Percentiles rank a stretch among this genome's conserved stretches.
phyloP scores from a whole-genome alignment of 1,284 basidiomycete genomes.

The Puccinia hordei region DNA sequence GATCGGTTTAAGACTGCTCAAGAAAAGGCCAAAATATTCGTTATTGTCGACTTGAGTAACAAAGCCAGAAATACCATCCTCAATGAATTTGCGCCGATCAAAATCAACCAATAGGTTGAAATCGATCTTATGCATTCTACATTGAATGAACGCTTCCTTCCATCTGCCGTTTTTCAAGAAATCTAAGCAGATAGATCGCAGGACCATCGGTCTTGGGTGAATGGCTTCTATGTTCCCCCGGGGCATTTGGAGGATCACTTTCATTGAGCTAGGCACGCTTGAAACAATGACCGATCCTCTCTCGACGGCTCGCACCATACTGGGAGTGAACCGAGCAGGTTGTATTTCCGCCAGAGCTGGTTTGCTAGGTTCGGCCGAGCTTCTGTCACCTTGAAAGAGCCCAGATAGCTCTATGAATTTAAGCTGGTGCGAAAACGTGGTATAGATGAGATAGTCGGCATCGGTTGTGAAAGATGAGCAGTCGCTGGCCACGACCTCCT shows the following conservation, averaged over 20 bases:
- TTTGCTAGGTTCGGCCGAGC: neutral
- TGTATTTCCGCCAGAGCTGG: neutral
- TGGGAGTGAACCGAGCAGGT: constrained; percentile 13
- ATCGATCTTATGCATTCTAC: constrained; percentile 90
- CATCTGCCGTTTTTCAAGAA: constrained; percentile 61
- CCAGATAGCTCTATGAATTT: constrained; percentile 70
- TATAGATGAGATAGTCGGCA: constrained; percentile 80
- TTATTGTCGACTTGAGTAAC: constrained; percentile 83
- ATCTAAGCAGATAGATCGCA: constrained; percentile 68
- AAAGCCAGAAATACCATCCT: constrained; percentile 67
- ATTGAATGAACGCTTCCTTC: constrained; percentile 82
- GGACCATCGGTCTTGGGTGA: constrained; percentile 85
- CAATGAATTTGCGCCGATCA: constrained; percentile 70
- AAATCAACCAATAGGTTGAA: constrained; percentile 84
- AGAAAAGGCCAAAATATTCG: constrained; percentile 89
- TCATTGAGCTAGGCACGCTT: constrained; percentile 82
- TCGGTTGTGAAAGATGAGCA: constrained; percentile 80
- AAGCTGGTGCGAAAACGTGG: constrained; percentile 78
- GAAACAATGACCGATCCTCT: constrained; percentile 82
- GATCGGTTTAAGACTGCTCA: constrained; percentile 75
- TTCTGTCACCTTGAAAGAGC: constrained; percentile 51
- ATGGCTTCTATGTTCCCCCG: constrained; percentile 95
- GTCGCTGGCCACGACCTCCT: constrained; percentile 63
- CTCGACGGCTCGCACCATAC: constrained; percentile 70
- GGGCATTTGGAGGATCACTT: constrained; percentile 93